Evolutionary conservation across 2,329 filamentous ascomycete genomes (phyloP).

Genomic region (Biscogniauxia sp.): DNA sequence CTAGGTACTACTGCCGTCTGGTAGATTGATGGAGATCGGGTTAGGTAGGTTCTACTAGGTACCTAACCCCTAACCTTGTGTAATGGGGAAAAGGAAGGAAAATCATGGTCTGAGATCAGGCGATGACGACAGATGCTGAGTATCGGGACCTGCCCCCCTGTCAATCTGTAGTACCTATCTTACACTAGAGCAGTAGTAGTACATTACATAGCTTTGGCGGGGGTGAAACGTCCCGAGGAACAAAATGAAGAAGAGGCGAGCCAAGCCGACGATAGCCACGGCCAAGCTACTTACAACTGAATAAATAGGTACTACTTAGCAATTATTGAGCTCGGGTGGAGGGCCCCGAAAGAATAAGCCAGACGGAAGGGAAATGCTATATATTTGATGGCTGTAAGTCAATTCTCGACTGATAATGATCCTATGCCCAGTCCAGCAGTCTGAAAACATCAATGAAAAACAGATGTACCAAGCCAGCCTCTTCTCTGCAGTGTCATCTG

Average conservation of each 20-base stretch:
- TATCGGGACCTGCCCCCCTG: conserved; percentile 9
- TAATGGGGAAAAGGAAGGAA: not conserved
- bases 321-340: not conserved
- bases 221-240: not conserved
- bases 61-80: too few species aligned
- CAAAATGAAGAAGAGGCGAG: too few species aligned
- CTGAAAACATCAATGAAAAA: not conserved
- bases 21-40: conserved; percentile 5
- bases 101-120: conserved; percentile 1
- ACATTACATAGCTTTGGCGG: not conserved
- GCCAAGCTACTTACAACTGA: not conserved
- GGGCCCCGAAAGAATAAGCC: not conserved
- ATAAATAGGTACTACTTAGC: too few species aligned
- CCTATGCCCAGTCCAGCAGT: not conserved
- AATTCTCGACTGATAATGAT: not conserved
- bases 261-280: not conserved
- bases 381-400: too few species aligned
- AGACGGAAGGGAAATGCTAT: too few species aligned
- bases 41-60: too few species aligned
- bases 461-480: not conserved
- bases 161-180: conserved; percentile 7
- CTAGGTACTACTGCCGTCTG: too few species aligned
- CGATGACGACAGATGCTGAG: conserved; percentile 20
- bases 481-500: not conserved
- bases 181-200: too few species aligned